A percentile compares a stretch with the other conserved stretches of the same genome.
phyloP scores from a whole-genome alignment of 257 asterid genomes.

The Petunia secreta region DNA sequence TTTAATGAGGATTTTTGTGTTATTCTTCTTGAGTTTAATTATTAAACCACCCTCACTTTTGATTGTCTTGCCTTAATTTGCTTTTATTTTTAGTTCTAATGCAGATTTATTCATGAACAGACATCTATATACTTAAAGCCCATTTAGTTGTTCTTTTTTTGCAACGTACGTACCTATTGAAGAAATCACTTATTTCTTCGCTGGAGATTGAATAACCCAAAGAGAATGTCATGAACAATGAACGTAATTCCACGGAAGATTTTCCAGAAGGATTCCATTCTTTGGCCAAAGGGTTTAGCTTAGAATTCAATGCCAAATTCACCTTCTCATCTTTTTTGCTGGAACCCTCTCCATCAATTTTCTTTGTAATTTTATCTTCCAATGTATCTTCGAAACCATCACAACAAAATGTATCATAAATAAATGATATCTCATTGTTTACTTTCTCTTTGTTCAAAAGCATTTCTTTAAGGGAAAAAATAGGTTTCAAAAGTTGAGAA shows the following conservation, averaged over 20 bases:
- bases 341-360: too few species aligned
- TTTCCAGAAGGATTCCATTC: background rate
- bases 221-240: slow-evolving; percentile 37
- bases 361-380: background rate
- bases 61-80: too few species aligned
- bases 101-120: too few species aligned
- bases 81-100: background rate
- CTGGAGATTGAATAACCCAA: slow-evolving; percentile 11
- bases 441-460: slow-evolving; percentile 4
- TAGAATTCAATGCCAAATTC: background rate
- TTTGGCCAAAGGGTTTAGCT: slow-evolving; percentile 3
- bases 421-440: background rate
- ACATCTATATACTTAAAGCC: too few species aligned
- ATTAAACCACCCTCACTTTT: too few species aligned
- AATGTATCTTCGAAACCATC: background rate
- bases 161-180: slow-evolving; percentile 18
- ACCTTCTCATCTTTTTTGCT: background rate
- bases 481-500: background rate
- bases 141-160: too few species aligned
- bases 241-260: background rate
- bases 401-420: background rate
- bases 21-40: too few species aligned
- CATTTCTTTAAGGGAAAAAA: background rate
- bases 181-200: slow-evolving; percentile 19
- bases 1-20: too few species aligned